A percentile compares a stretch with the other conserved stretches of the same genome.
phyloP scores from a whole-genome alignment of 1,284 basidiomycete genomes.

The Leccinum colubrinum region DNA sequence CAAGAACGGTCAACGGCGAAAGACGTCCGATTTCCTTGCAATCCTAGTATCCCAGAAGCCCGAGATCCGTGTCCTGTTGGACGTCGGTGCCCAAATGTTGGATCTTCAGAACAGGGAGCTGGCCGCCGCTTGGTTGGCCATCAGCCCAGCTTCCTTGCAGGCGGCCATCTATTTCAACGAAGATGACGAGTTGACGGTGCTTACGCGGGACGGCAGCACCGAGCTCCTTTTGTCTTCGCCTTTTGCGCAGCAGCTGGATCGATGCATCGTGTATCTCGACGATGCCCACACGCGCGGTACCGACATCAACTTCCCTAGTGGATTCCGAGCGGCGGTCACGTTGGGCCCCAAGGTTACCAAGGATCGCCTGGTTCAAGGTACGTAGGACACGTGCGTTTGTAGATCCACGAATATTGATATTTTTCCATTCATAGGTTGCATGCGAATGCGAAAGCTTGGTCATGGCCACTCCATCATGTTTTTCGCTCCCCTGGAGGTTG shows the following conservation, averaged over 20 bases:
- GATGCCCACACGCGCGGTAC: background rate
- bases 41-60: background rate
- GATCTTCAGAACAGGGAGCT: background rate
- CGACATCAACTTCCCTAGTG: background rate
- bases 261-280: background rate
- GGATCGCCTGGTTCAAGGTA: background rate
- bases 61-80: background rate
- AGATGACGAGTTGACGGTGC: background rate
- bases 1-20: background rate
- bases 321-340: background rate
- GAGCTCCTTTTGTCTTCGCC: background rate
- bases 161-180: background rate
- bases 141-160: background rate
- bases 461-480: background rate
- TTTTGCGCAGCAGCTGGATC: background rate
- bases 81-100: conserved; percentile 1
- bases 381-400: background rate
- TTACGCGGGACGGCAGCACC: background rate
- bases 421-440: background rate
- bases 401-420: background rate
- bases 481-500: background rate
- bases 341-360: background rate
- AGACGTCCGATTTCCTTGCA: background rate
- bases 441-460: background rate
- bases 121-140: background rate